Percentiles rank a stretch among this genome's conserved stretches.
Conservation (phyloP, 2,329 filamentous ascomycete species). For the Botryotinia calthae region DNA sequence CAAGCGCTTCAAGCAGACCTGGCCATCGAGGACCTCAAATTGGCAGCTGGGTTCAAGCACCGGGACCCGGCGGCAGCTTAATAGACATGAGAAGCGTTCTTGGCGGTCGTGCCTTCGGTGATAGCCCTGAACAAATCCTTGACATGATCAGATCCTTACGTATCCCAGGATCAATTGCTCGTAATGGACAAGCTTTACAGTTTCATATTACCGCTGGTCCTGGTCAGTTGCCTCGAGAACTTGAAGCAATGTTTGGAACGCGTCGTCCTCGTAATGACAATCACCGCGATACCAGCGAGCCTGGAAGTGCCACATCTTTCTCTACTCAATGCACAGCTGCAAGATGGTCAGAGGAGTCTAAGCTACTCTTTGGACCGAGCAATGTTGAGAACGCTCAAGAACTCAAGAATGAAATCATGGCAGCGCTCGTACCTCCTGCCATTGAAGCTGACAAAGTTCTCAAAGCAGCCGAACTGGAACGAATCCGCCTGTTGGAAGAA, state of each 20-base stretch:
- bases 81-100: constrained; percentile 36
- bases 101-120: constrained; percentile 36
- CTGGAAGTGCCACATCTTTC: constrained; percentile 50
- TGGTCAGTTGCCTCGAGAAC: constrained; percentile 51
- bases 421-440: constrained; percentile 75
- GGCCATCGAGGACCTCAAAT: constrained; percentile 47
- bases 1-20: constrained; percentile 44
- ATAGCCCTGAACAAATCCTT: constrained; percentile 35
- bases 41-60: constrained; percentile 51
- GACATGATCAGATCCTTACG: constrained; percentile 39
- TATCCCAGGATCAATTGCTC: constrained; percentile 37
- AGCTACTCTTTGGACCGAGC: constrained; percentile 73
- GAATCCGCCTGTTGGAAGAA: constrained; percentile 54
- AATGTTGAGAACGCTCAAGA: constrained; percentile 67
- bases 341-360: constrained; percentile 87
- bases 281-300: constrained; percentile 35
- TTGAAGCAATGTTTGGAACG: constrained; percentile 45
- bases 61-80: constrained; percentile 40
- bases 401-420: constrained; percentile 67
- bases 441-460: constrained; percentile 75
- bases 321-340: constrained; percentile 65
- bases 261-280: constrained; percentile 27
- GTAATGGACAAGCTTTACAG: constrained; percentile 54
- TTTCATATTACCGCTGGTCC: constrained; percentile 56
- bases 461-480: constrained; percentile 58